Evolutionary conservation across 139 green algal species (phyloP).

Genomic region (Tetradesmus lagerheimii): DNA sequence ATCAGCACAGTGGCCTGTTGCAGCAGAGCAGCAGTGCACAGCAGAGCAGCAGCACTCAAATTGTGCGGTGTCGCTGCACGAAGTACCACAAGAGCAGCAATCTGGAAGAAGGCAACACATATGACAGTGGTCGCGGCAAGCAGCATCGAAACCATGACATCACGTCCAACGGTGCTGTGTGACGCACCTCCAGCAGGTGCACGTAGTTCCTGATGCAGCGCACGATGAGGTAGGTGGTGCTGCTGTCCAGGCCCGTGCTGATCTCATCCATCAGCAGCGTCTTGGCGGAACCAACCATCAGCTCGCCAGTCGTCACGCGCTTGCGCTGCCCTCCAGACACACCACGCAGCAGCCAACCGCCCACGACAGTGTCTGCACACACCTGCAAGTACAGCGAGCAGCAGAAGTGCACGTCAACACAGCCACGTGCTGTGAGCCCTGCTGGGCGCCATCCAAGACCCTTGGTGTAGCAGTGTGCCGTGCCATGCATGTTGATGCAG

Average conservation of each 20-base stretch:
- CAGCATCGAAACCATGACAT: too few species aligned
- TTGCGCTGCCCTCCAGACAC: slow-evolving; percentile 85
- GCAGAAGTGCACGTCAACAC: background rate
- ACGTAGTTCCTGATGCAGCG: slow-evolving; percentile 54
- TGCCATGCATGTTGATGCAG: too few species aligned
- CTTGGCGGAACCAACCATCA: slow-evolving; percentile 67
- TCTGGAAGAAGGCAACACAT: too few species aligned
- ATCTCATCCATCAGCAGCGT: slow-evolving; percentile 79
- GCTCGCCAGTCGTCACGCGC: slow-evolving; percentile 81
- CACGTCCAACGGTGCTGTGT: too few species aligned
- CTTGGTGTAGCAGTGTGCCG: too few species aligned
- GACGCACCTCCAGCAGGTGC: slow-evolving; percentile 6
- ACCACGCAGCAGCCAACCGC: slow-evolving; percentile 79
- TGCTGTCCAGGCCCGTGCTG: slow-evolving; percentile 66
- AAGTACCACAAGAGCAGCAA: too few species aligned
- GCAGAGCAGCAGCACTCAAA: too few species aligned
- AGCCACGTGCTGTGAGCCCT: too few species aligned
- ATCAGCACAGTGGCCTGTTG: slow-evolving; percentile 69
- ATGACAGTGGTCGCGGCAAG: too few species aligned
- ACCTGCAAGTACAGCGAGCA: background rate
- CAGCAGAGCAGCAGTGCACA: slow-evolving; percentile 8
- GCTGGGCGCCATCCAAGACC: too few species aligned
- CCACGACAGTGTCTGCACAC: slow-evolving; percentile 77
- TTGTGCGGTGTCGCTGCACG: too few species aligned
- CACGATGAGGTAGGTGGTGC: slow-evolving; percentile 82